A percentile compares a stretch with the other conserved stretches of the same genome.
These are phyloP conservation scores for Candida corydali DNA, from an alignment of 805 yeast species.

Conservation along the genomic window DNA sequence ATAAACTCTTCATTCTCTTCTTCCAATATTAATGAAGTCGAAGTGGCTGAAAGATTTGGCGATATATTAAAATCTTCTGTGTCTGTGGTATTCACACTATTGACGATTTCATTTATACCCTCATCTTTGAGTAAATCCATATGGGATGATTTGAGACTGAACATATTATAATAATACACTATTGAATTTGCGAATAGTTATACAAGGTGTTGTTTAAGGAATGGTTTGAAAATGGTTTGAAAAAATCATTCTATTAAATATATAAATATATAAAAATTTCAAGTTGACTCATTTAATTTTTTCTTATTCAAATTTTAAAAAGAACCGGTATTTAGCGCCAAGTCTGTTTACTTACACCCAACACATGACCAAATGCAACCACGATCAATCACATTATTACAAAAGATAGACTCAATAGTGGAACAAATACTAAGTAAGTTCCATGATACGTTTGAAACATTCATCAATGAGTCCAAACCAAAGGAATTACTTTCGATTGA, in stretches of 20 bases:
- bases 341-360: too few species aligned
- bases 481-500: slow-evolving; percentile 47
- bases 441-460: slow-evolving; percentile 49
- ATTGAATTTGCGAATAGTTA: too few species aligned
- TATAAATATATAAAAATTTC: too few species aligned
- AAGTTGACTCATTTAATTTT: too few species aligned
- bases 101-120: neutral
- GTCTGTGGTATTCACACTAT: slow-evolving; percentile 6
- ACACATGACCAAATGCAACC: slow-evolving; percentile 38
- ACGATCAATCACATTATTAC: slow-evolving; percentile 22
- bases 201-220: too few species aligned
- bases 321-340: too few species aligned
- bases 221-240: too few species aligned
- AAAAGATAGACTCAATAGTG: slow-evolving; percentile 48
- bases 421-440: slow-evolving; percentile 50
- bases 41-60: slow-evolving; percentile 38
- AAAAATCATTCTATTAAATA: too few species aligned
- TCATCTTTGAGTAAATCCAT: slow-evolving; percentile 1
- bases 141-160: neutral
- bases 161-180: too few species aligned
- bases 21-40: neutral
- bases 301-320: too few species aligned
- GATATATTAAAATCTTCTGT: slow-evolving; percentile 30
- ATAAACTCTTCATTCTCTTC: slow-evolving; percentile 4
- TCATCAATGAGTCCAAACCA: slow-evolving; percentile 38